phyloP scores from a whole-genome alignment of 2,329 filamentous ascomycete species.

The Trichoderma sp. region DNA sequence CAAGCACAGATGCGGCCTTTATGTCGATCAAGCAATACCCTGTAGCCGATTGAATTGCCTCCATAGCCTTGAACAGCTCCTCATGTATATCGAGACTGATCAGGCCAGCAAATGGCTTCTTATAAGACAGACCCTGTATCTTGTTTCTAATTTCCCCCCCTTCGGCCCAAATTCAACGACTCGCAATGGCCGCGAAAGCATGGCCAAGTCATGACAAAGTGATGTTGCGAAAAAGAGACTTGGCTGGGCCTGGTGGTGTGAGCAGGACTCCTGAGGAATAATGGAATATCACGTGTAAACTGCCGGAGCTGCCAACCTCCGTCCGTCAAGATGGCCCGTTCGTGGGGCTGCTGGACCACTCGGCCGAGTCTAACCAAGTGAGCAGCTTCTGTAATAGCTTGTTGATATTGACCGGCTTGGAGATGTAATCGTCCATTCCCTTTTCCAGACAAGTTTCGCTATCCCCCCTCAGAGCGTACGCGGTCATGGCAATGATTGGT shows the following conservation, averaged over 20 bases:
- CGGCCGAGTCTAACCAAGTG: constrained; percentile 27
- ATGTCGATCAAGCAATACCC: background rate
- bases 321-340: background rate
- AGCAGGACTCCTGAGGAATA: background rate
- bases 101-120: background rate
- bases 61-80: background rate
- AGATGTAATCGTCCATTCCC: constrained; percentile 59
- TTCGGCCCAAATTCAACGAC: background rate
- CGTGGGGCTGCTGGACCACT: background rate
- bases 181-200: background rate
- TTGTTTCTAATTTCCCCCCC: background rate
- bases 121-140: background rate
- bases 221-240: background rate
- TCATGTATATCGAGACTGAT: no score
- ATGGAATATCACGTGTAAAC: background rate
- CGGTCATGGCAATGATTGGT: constrained; percentile 58
- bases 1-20: no score
- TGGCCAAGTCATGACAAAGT: background rate
- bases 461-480: constrained; percentile 59
- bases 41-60: background rate
- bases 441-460: constrained; percentile 55
- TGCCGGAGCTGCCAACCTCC: background rate
- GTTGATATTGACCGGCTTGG: constrained; percentile 54
- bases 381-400: constrained; percentile 36
- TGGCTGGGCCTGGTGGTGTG: background rate